phyloP scores from a whole-genome alignment of 768 basidiomycete species.

The Phallus indusiatus region DNA sequence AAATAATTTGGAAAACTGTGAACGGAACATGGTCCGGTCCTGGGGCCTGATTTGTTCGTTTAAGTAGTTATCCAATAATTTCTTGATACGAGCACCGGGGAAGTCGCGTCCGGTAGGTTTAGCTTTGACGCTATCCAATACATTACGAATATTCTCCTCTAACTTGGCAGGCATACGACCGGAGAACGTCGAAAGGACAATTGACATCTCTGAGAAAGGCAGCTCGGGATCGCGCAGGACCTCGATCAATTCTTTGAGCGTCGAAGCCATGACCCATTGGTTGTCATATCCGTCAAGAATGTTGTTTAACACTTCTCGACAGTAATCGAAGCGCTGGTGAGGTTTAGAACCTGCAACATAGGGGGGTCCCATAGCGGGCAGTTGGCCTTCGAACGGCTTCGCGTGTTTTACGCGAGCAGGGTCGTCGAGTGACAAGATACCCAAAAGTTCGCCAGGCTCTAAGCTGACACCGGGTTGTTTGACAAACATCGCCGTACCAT shows the following conservation, averaged over 20 bases:
- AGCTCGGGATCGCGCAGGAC: slow-evolving; percentile 79
- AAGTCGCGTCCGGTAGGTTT: slow-evolving; percentile 74
- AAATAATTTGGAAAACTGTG: slow-evolving; percentile 58
- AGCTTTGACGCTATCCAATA: slow-evolving; percentile 65
- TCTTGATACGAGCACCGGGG: slow-evolving; percentile 80
- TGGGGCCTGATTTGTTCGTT: slow-evolving; percentile 71
- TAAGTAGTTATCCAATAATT: slow-evolving; percentile 76
- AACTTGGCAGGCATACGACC: slow-evolving; percentile 90
- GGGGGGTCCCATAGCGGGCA: slow-evolving; percentile 81
- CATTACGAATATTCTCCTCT: slow-evolving; percentile 73
- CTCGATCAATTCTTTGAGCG: slow-evolving; percentile 77
- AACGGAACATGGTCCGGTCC: slow-evolving; percentile 72
- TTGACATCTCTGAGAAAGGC: slow-evolving; percentile 76
- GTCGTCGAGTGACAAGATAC: slow-evolving; percentile 93
- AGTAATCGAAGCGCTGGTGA: slow-evolving; percentile 73
- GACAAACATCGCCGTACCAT: slow-evolving; percentile 89
- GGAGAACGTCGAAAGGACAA: slow-evolving; percentile 79
- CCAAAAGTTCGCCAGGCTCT: slow-evolving; percentile 94
- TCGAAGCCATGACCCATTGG: slow-evolving; percentile 78
- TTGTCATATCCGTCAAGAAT: slow-evolving; percentile 97
- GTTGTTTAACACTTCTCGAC: slow-evolving; percentile 71
- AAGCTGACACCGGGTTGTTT: slow-evolving; percentile 97
- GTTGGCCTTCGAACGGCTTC: slow-evolving; percentile 93
- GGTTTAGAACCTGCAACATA: slow-evolving; percentile 82
- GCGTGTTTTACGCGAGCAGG: slow-evolving; percentile 95